Evolutionary conservation across 371 early-diverging fungal genomes (phyloP).

Genomic region (Mortierella sp.): DNA sequence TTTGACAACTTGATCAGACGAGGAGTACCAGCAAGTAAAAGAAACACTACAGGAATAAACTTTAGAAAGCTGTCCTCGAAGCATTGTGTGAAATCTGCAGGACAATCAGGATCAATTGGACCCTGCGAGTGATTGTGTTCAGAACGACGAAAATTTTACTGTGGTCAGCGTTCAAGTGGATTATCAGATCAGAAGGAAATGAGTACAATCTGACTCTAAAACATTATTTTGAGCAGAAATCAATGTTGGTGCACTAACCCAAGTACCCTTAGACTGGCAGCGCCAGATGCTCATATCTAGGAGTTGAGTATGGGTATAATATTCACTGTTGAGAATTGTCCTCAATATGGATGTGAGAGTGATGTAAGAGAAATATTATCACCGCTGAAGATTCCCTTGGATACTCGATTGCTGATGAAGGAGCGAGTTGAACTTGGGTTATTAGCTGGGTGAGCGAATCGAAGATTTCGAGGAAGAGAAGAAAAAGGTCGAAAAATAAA

Average conservation of each 20-base stretch:
- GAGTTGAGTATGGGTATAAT: background rate
- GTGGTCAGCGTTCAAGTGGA: too few species aligned
- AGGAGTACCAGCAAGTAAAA: background rate
- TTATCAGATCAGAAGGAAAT: background rate
- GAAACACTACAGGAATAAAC: background rate
- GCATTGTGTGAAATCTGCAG: slow-evolving; percentile 9
- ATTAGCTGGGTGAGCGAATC: too few species aligned
- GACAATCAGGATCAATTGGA: slow-evolving; percentile 9
- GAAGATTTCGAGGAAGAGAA: too few species aligned
- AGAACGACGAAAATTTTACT: too few species aligned
- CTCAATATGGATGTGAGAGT: too few species aligned
- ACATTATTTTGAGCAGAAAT: background rate
- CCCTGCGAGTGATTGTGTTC: too few species aligned
- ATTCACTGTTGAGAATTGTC: too few species aligned
- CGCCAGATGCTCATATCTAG: background rate
- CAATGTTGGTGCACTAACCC: background rate
- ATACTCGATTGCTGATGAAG: too few species aligned
- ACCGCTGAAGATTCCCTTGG: too few species aligned
- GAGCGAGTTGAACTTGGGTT: too few species aligned
- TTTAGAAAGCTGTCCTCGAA: slow-evolving; percentile 7
- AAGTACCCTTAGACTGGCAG: slow-evolving; percentile 1
- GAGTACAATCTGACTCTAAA: background rate
- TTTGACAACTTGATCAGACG: background rate
- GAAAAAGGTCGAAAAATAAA: too few species aligned
- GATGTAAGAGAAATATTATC: too few species aligned